Conservation (phyloP, 768 basidiomycete genomes). For the Mycena rosella region DNA sequence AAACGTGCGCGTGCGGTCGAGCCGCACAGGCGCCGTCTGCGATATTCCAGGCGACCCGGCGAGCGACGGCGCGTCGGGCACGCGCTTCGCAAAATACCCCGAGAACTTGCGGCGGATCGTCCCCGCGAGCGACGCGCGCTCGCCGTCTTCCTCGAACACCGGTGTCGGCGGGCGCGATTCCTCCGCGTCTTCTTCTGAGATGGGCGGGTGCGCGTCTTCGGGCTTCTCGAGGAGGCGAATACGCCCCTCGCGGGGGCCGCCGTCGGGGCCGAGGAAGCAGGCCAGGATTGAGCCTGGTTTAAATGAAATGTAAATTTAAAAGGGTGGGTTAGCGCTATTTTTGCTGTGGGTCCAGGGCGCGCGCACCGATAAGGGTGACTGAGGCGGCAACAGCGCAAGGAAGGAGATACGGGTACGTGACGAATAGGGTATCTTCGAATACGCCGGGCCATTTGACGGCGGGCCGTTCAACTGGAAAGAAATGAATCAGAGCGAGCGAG, state of each 20-base stretch:
- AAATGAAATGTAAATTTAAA: background rate
- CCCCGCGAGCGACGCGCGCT: conserved; percentile 54
- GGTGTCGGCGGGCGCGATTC: conserved; percentile 59
- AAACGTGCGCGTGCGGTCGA: conserved; percentile 62
- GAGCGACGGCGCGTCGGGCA: conserved; percentile 53
- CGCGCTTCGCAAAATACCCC: conserved; percentile 68
- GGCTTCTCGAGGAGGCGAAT: conserved; percentile 90
- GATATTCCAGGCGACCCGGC: conserved; percentile 49
- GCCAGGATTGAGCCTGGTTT: conserved; percentile 83
- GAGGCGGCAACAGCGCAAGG: conserved; percentile 85
- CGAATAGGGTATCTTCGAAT: conserved; percentile 78
- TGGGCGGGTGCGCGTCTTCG: conserved; percentile 55
- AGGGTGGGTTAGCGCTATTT: conserved; percentile 9
- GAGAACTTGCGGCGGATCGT: conserved; percentile 66
- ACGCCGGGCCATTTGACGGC: conserved; percentile 87
- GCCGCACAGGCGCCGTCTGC: conserved; percentile 55
- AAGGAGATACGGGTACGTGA: conserved; percentile 89
- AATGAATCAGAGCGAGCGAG: conserved; percentile 11
- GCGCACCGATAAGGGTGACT: conserved; percentile 78
- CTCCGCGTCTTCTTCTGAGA: conserved; percentile 70
- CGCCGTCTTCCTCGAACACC: conserved; percentile 56
- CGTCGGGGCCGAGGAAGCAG: conserved; percentile 91
- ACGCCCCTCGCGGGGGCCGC: conserved; percentile 87
- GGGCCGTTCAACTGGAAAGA: conserved; percentile 78
- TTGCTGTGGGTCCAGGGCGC: conserved; percentile 20